These are phyloP conservation scores for Pichia sp. DNA, from an alignment of 1,139 yeast genomes.

Conservation along the genomic window DNA sequence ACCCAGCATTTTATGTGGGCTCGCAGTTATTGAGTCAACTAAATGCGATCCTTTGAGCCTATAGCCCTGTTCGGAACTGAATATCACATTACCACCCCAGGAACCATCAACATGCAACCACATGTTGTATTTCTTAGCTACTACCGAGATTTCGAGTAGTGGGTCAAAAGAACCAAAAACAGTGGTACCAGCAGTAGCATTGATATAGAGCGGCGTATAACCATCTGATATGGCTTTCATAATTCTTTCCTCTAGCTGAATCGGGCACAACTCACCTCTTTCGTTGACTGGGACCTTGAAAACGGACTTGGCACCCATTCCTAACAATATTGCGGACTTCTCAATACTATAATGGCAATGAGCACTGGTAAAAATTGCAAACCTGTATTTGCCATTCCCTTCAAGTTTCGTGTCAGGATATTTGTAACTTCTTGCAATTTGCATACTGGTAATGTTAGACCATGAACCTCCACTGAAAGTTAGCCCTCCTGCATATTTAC, in stretches of 20 bases:
- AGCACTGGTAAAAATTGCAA: conserved; percentile 64
- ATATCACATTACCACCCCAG: conserved; percentile 85
- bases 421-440: conserved; percentile 61
- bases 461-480: conserved; percentile 88
- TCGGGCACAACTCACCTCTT: conserved; percentile 51
- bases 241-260: conserved; percentile 42
- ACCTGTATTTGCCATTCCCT: conserved; percentile 50
- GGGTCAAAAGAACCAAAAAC: conserved; percentile 83
- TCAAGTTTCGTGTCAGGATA: conserved; percentile 62
- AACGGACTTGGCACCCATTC: conserved; percentile 59
- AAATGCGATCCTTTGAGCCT: conserved; percentile 53
- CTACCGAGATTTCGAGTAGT: conserved; percentile 43
- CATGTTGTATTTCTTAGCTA: conserved; percentile 47
- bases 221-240: conserved; percentile 42
- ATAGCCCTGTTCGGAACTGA: conserved; percentile 43
- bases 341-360: conserved; percentile 82
- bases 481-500: conserved; percentile 63
- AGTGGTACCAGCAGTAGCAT: conserved; percentile 86
- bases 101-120: conserved; percentile 90
- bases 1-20: conserved; percentile 90
- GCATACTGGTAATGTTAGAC: conserved; percentile 76
- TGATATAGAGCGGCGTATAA: conserved; percentile 64
- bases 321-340: conserved; percentile 73
- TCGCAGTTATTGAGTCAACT: conserved; percentile 76
- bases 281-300: conserved; percentile 54